Percentiles rank a stretch among this genome's conserved stretches.
Conservation (phyloP, 1,284 basidiomycete species). For the Erythrobasidium hasegawianum region DNA sequence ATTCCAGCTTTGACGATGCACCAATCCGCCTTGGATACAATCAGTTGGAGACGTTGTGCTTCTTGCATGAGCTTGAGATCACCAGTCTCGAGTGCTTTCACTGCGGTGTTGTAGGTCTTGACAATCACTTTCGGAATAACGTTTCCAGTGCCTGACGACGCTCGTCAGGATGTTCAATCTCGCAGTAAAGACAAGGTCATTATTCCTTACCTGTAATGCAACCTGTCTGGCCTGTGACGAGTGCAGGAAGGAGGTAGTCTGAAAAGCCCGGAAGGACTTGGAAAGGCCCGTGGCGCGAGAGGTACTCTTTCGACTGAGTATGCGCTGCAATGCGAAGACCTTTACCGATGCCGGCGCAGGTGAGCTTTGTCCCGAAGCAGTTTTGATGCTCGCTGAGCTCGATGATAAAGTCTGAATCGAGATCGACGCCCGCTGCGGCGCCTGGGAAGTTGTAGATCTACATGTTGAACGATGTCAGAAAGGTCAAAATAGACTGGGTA, state of each 20-base stretch:
- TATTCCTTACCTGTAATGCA: constrained; percentile 61
- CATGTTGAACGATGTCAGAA: neutral
- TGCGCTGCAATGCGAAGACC: constrained; percentile 66
- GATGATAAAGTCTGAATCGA: constrained; percentile 74
- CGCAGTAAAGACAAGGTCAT: too few relatives aligned
- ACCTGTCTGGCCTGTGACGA: constrained; percentile 63
- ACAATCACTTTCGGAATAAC: constrained; percentile 69
- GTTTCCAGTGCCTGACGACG: constrained; percentile 60
- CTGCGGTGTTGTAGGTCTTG: constrained; percentile 58
- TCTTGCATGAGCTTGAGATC: constrained; percentile 61
- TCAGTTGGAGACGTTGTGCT: constrained; percentile 65
- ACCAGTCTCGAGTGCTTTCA: constrained; percentile 51
- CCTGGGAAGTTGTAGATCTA: constrained; percentile 73
- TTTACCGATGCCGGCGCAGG: constrained; percentile 60
- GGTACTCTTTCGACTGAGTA: constrained; percentile 45
- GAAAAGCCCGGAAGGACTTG: constrained; percentile 55
- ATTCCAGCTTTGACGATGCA: constrained; percentile 45
- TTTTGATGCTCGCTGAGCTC: constrained; percentile 73
- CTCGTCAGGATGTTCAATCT: neutral
- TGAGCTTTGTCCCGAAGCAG: constrained; percentile 73
- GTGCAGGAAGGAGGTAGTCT: constrained; percentile 64
- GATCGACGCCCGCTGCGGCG: constrained; percentile 73
- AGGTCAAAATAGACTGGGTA: constrained; percentile 49
- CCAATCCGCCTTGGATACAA: constrained; percentile 48
- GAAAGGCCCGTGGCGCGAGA: constrained; percentile 42